phyloP scores from a whole-genome alignment of 768 basidiomycete genomes.

The Scleroderma citrinum region DNA sequence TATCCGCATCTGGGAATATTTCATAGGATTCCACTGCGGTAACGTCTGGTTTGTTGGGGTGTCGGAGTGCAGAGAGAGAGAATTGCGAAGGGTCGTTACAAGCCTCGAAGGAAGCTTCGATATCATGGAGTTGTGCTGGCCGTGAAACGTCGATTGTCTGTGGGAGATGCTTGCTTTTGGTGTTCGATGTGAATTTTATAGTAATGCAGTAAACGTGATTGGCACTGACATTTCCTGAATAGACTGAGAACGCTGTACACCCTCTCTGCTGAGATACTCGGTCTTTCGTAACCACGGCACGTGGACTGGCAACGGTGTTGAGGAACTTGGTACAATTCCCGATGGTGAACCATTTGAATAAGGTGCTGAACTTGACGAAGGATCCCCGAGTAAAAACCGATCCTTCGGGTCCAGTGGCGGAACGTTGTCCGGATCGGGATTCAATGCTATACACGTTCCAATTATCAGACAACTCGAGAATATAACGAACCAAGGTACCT shows the following conservation, averaged over 20 bases:
- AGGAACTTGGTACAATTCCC: conserved; percentile 31
- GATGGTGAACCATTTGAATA: conserved; percentile 36
- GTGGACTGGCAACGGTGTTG: conserved; percentile 47
- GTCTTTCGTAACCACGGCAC: conserved; percentile 93
- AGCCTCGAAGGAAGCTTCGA: conserved; percentile 70
- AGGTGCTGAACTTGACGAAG: conserved; percentile 38
- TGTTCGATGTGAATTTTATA: neutral
- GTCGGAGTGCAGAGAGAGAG: conserved; percentile 52
- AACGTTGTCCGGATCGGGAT: conserved; percentile 56
- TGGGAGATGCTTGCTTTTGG: conserved; percentile 42
- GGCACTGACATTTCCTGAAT: conserved; percentile 51
- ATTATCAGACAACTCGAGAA: neutral
- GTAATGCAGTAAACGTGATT: neutral
- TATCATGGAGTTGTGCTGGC: conserved; percentile 67
- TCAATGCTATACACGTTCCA: conserved; percentile 38
- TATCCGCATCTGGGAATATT: conserved; percentile 75
- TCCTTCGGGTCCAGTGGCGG: conserved; percentile 70
- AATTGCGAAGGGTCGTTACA: conserved; percentile 48
- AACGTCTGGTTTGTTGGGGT: conserved; percentile 75
- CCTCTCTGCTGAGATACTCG: conserved; percentile 75
- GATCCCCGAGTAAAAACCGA: conserved; percentile 68
- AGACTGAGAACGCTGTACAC: conserved; percentile 36
- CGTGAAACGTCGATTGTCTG: conserved; percentile 65
- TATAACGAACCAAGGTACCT: conserved; percentile 35
- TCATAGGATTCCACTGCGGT: conserved; percentile 78